These are phyloP conservation scores for Carallia pectinifolia DNA, from an alignment of 345 rosid species.

Conservation along the genomic window DNA sequence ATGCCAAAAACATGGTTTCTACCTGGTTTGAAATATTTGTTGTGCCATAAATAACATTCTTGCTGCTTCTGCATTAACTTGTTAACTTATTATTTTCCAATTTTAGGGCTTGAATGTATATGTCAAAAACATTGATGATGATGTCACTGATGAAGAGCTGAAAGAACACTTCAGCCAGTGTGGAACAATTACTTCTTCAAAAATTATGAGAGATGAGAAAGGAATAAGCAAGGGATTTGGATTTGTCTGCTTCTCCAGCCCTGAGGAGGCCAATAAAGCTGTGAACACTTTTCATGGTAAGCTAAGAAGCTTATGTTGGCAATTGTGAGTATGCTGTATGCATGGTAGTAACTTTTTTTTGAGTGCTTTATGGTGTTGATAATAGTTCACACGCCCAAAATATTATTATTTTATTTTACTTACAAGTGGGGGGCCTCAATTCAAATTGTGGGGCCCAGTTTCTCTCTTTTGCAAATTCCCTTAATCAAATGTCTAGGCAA, in stretches of 20 bases:
- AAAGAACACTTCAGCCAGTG: slow-evolving; percentile 59
- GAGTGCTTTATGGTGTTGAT: background rate
- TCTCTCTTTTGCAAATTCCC: no score
- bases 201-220: slow-evolving; percentile 65
- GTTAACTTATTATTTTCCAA: background rate
- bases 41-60: background rate
- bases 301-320: background rate
- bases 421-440: no score
- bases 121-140: slow-evolving; percentile 63
- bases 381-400: no score
- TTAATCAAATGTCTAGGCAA: no score
- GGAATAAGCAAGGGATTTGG: slow-evolving; percentile 74
- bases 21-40: background rate
- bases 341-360: background rate
- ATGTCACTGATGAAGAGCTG: slow-evolving; percentile 63
- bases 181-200: slow-evolving; percentile 61
- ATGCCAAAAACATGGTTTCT: no score
- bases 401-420: no score
- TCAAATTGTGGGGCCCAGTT: no score
- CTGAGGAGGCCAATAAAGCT: slow-evolving; percentile 63
- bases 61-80: background rate
- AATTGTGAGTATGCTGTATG: background rate
- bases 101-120: slow-evolving; percentile 65
- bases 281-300: slow-evolving; percentile 57
- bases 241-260: slow-evolving; percentile 68